phyloP scores from a whole-genome alignment of 2,329 filamentous ascomycete genomes.

The Colletotrichum destructivum region DNA sequence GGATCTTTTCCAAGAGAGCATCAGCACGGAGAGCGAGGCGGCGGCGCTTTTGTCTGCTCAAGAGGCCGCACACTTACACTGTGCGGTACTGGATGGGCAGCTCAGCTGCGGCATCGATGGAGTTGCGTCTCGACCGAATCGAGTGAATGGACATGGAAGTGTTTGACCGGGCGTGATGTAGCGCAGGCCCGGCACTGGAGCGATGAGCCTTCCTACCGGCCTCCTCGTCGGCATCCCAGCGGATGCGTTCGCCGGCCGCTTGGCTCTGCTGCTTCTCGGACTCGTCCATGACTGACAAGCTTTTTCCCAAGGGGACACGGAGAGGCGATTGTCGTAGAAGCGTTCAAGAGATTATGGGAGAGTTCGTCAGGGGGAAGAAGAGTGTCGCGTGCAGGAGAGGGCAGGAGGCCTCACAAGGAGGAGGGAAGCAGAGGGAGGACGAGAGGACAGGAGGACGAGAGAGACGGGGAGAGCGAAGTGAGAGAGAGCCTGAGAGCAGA shows the following conservation, averaged over 20 bases:
- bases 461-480: conserved; percentile 9
- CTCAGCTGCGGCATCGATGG: conserved; percentile 57
- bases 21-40: conserved; percentile 10
- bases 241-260: conserved; percentile 49
- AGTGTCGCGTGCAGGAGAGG: background rate
- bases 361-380: background rate
- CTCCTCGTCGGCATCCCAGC: conserved; percentile 57
- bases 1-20: conserved; percentile 51
- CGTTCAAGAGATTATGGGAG: background rate
- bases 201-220: conserved; percentile 42
- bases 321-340: background rate
- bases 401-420: conserved; percentile 8
- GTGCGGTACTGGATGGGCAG: conserved; percentile 71
- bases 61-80: conserved; percentile 56
- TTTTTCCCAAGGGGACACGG: background rate
- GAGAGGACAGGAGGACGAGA: background rate
- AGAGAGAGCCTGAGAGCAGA: conserved; percentile 18
- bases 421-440: background rate
- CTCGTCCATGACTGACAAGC: conserved; percentile 46
- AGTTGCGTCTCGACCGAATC: conserved; percentile 53
- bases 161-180: conserved; percentile 48
- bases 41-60: conserved; percentile 7
- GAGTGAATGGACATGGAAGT: conserved; percentile 60
- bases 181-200: conserved; percentile 38
- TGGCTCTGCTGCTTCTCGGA: conserved; percentile 44